Evolutionary conservation across 2,329 filamentous ascomycete species (phyloP).

Genomic region (Paraconiothyrium brasiliense): DNA sequence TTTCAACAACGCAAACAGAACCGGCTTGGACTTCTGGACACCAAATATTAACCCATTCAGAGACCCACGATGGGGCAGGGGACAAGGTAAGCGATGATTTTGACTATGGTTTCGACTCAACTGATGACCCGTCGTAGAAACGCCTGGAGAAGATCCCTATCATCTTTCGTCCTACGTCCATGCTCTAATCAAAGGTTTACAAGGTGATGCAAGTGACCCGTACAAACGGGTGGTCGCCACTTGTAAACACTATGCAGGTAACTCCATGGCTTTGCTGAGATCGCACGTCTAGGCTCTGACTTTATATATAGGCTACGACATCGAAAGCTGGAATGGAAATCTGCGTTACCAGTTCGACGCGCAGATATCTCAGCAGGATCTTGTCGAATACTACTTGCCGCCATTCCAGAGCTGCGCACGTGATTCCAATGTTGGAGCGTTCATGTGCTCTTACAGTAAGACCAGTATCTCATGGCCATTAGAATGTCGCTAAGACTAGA

Average conservation of each 20-base stretch:
- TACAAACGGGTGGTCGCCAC: conserved; percentile 42
- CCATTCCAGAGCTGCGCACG: conserved; percentile 66
- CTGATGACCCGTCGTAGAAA: conserved; percentile 49
- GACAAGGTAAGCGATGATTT: neutral
- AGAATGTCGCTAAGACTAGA: conserved; percentile 47
- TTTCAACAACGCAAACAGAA: conserved; percentile 69
- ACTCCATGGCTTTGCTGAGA: neutral
- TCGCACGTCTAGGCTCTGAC: neutral
- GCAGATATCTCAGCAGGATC: conserved; percentile 67
- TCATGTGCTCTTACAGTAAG: conserved; percentile 64
- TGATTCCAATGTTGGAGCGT: conserved; percentile 56
- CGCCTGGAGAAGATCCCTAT: conserved; percentile 66
- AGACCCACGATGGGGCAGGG: conserved; percentile 6
- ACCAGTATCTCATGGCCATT: neutral
- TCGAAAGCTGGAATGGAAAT: conserved; percentile 45
- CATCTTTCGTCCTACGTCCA: conserved; percentile 63
- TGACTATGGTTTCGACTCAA: neutral
- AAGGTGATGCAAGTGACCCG: conserved; percentile 53
- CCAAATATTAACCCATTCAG: conserved; percentile 63
- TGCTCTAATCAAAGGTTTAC: conserved; percentile 63
- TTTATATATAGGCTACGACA: conserved; percentile 28
- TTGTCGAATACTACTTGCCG: conserved; percentile 74
- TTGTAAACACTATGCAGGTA: conserved; percentile 52
- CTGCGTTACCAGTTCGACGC: conserved; percentile 63
- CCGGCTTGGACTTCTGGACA: conserved; percentile 67